Evolutionary conservation across 2,329 filamentous ascomycete genomes (phyloP).

Genomic region (Pyrenochaeta sp.): DNA sequence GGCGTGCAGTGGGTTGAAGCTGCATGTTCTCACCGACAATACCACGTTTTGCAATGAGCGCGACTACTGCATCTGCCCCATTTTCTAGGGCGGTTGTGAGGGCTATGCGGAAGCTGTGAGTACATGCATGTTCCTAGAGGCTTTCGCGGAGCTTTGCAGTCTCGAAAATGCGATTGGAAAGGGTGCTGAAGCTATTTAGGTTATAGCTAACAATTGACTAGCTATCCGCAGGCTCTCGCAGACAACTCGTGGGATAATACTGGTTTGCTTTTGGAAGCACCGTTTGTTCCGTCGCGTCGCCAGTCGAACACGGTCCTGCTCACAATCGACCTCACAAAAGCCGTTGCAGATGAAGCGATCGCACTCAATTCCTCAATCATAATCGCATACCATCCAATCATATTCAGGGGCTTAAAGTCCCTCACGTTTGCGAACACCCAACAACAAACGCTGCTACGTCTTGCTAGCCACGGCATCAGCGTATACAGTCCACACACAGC

Average conservation of each 20-base stretch:
- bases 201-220: conserved; percentile 48
- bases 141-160: not conserved
- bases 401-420: conserved; percentile 91
- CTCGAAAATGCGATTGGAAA: not conserved
- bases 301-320: conserved; percentile 76
- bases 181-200: not conserved
- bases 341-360: conserved; percentile 91
- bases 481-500: conserved; percentile 97
- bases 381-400: conserved; percentile 95
- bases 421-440: conserved; percentile 85
- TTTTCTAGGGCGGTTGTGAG: conserved; percentile 75
- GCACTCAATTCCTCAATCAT: conserved; percentile 77
- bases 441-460: conserved; percentile 81
- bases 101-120: conserved; percentile 82
- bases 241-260: conserved; percentile 96
- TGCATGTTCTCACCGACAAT: conserved; percentile 48
- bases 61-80: conserved; percentile 59
- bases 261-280: conserved; percentile 77
- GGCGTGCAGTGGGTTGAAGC: not conserved
- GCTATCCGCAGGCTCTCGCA: conserved; percentile 88
- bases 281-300: conserved; percentile 64
- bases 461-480: conserved; percentile 87
- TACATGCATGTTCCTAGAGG: conserved; percentile 17
- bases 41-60: conserved; percentile 51
- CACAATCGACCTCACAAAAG: conserved; percentile 88